These are phyloP conservation scores for Hamigera avellanea DNA, from an alignment of 495 filamentous ascomycete species.

Conservation along the genomic window DNA sequence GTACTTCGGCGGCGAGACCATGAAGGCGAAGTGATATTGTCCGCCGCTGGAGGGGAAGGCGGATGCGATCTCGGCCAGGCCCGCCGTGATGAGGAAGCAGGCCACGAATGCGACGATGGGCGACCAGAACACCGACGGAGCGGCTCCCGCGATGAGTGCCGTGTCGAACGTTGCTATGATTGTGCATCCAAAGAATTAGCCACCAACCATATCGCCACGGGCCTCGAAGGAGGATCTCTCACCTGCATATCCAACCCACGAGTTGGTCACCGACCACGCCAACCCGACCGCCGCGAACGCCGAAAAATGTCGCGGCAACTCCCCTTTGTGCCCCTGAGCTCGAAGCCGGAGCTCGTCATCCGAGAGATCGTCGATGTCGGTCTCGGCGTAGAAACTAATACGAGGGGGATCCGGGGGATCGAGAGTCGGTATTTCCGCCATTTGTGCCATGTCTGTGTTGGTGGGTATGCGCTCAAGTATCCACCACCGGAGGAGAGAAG, in stretches of 20 bases:
- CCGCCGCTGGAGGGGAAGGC: slow-evolving; percentile 14
- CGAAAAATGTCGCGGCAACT: slow-evolving; percentile 19
- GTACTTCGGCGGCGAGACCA: slow-evolving; percentile 11
- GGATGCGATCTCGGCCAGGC: slow-evolving; percentile 16
- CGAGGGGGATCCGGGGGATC: no score
- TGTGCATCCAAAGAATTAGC: slow-evolving; percentile 2
- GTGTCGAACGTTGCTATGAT: slow-evolving; percentile 14
- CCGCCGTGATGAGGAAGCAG: slow-evolving; percentile 14
- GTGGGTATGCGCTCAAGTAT: no score
- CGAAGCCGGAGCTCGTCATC: slow-evolving; percentile 5
- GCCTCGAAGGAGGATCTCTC: background rate
- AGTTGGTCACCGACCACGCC: slow-evolving; percentile 25
- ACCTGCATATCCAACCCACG: slow-evolving; percentile 23
- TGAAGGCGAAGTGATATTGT: slow-evolving; percentile 23
- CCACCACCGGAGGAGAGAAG: no score
- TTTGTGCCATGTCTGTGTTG: no score
- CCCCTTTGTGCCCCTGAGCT: slow-evolving; percentile 21
- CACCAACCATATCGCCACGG: background rate
- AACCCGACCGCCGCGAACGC: slow-evolving; percentile 18
- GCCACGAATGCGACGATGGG: slow-evolving; percentile 8
- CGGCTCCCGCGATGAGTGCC: slow-evolving; percentile 11
- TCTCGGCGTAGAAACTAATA: no score
- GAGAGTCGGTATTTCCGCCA: no score
- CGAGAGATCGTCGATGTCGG: background rate
- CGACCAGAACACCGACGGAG: slow-evolving; percentile 3